Evolutionary conservation across 23 red algal genomes (phyloP).

Genomic region (Agarophyton chilense): DNA sequence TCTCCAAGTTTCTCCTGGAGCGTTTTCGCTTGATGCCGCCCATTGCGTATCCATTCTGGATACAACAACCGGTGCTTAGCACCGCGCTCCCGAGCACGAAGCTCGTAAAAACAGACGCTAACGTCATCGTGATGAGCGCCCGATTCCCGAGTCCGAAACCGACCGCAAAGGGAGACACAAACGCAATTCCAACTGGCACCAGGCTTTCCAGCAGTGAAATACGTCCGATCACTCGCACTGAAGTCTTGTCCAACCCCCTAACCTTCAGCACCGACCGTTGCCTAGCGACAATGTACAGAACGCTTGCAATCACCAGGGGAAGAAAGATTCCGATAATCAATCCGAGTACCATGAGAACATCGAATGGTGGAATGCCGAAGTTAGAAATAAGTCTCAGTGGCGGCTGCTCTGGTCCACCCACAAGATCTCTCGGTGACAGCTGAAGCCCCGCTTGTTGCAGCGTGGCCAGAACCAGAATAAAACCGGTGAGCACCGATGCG

Average conservation of each 20-base stretch:
- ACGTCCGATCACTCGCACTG: neutral
- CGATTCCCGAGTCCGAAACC: conserved; percentile 85
- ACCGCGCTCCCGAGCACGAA: neutral
- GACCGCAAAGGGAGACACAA: conserved; percentile 85
- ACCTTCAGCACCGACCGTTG: neutral
- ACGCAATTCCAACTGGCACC: conserved; percentile 57
- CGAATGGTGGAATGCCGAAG: neutral
- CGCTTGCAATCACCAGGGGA: neutral
- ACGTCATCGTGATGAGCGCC: conserved; percentile 37
- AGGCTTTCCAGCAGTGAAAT: conserved; percentile 4
- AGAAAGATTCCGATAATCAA: neutral
- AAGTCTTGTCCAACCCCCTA: neutral
- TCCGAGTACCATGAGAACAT: neutral
- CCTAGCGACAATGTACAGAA: neutral
- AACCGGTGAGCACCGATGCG: neutral
- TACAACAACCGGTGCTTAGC: neutral
- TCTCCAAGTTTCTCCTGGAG: conserved; percentile 46
- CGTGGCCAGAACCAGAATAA: conserved; percentile 57
- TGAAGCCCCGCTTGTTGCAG: conserved; percentile 41
- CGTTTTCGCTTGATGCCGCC: neutral
- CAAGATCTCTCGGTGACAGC: conserved; percentile 29
- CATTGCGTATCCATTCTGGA: neutral
- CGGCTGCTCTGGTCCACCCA: conserved; percentile 64
- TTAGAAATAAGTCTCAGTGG: neutral
- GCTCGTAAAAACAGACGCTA: neutral